Evolutionary conservation across 2,329 filamentous ascomycete species (phyloP).

Genomic region (Penicillium sp.): DNA sequence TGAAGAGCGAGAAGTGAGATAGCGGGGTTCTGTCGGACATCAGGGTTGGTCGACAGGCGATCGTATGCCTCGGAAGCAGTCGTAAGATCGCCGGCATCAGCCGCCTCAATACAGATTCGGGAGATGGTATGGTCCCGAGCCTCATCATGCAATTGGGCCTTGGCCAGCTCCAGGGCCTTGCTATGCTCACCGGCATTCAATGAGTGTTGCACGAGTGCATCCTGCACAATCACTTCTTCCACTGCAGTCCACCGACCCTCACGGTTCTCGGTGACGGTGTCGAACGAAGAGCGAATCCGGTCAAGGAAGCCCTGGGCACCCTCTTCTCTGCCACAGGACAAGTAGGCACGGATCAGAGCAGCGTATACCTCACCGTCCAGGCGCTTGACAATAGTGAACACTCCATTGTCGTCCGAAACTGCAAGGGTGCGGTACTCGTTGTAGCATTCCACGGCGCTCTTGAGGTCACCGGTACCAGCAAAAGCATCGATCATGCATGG

Average conservation of each 20-base stretch:
- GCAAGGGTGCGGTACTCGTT: conserved; percentile 89
- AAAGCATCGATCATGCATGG: conserved; percentile 95
- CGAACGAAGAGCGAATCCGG: conserved; percentile 65
- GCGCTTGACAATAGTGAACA: conserved; percentile 65
- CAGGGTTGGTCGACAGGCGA: conserved; percentile 54
- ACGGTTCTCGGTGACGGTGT: conserved; percentile 47
- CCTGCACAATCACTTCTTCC: conserved; percentile 67
- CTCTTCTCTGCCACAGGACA: conserved; percentile 73
- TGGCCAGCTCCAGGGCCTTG: conserved; percentile 72
- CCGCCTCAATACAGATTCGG: conserved; percentile 71
- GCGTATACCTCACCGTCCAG: conserved; percentile 85
- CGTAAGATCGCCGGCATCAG: conserved; percentile 70
- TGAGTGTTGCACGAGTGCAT: conserved; percentile 77
- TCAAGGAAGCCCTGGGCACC: conserved; percentile 83
- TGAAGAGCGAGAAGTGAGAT: conserved; percentile 85
- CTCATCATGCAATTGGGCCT: conserved; percentile 56
- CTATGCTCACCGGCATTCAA: conserved; percentile 67
- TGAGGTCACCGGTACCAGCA: conserved; percentile 73
- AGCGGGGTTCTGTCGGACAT: conserved; percentile 57
- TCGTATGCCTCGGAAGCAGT: conserved; percentile 68
- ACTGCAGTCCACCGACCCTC: conserved; percentile 62
- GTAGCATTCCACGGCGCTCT: conserved; percentile 90
- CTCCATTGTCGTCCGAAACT: conserved; percentile 76
- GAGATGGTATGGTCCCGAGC: conserved; percentile 64
- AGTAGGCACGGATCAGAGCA: conserved; percentile 85